A percentile compares a stretch with the other conserved stretches of the same genome.
These are phyloP conservation scores for Pezicula rhizophila DNA, from an alignment of 2,329 filamentous ascomycete genomes.

Conservation along the genomic window DNA sequence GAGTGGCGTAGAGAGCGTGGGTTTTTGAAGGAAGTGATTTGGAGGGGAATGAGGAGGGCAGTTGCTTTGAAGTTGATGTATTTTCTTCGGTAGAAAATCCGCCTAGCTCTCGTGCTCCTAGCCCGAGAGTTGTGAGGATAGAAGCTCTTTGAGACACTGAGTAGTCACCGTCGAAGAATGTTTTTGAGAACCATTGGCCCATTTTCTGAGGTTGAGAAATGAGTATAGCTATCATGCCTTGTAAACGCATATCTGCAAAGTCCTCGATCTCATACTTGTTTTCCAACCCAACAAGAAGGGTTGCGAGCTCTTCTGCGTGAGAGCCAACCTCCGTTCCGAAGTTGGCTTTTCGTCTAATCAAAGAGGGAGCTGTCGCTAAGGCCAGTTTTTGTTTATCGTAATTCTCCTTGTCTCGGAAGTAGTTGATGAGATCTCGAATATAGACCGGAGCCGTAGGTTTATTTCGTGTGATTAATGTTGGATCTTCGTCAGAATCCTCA, in stretches of 20 bases:
- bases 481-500: conserved; percentile 90
- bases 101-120: conserved; percentile 78
- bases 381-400: conserved; percentile 81
- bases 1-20: conserved; percentile 60
- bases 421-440: conserved; percentile 74
- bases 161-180: conserved; percentile 89
- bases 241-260: conserved; percentile 69
- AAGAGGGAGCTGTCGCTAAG: conserved; percentile 64
- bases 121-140: conserved; percentile 73
- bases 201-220: conserved; percentile 70
- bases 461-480: conserved; percentile 76
- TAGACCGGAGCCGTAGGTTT: conserved; percentile 85
- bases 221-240: conserved; percentile 77
- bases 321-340: conserved; percentile 85
- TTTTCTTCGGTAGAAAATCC: conserved; percentile 52
- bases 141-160: conserved; percentile 78
- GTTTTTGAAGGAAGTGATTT: conserved; percentile 71
- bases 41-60: conserved; percentile 60
- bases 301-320: conserved; percentile 75
- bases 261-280: conserved; percentile 77
- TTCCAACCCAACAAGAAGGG: conserved; percentile 70
- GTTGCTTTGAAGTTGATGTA: conserved; percentile 25
- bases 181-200: conserved; percentile 76
- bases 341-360: conserved; percentile 82
- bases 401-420: conserved; percentile 73